phyloP scores from a whole-genome alignment of 2,329 filamentous ascomycete genomes.

The Tolypocladium cylindrosporum region DNA sequence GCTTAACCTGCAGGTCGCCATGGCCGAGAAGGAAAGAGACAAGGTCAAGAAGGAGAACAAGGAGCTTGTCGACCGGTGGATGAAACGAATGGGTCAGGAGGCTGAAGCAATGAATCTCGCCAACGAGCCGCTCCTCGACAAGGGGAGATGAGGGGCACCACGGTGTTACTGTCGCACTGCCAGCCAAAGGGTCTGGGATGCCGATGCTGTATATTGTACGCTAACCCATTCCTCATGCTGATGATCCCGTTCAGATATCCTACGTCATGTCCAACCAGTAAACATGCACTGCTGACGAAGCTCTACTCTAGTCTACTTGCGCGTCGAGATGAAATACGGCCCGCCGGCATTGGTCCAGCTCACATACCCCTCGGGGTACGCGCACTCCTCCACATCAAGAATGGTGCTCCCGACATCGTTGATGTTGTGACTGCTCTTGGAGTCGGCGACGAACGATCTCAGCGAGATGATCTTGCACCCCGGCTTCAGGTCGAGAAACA shows the following conservation, averaged over 20 bases:
- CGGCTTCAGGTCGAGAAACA: slow-evolving; percentile 88
- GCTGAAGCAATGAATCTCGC: slow-evolving; percentile 76
- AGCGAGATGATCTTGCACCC: slow-evolving; percentile 86
- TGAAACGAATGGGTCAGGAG: slow-evolving; percentile 77
- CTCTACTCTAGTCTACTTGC: slow-evolving; percentile 40
- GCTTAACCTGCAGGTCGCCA: slow-evolving; percentile 76
- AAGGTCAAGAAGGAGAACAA: slow-evolving; percentile 74
- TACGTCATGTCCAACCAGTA: slow-evolving; percentile 7
- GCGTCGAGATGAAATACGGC: slow-evolving; percentile 79
- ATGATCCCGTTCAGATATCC: slow-evolving; percentile 2
- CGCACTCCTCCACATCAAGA: slow-evolving; percentile 59
- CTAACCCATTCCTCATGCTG: slow-evolving; percentile 5
- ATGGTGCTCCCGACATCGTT: slow-evolving; percentile 74
- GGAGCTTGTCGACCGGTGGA: slow-evolving; percentile 83
- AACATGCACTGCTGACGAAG: slow-evolving; percentile 18
- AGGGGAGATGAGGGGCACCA: slow-evolving; percentile 3
- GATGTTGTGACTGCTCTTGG: slow-evolving; percentile 66
- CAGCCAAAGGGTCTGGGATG: slow-evolving; percentile 4
- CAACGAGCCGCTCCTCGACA: slow-evolving; percentile 36
- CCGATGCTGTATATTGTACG: slow-evolving; percentile 22
- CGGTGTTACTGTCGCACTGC: neutral
- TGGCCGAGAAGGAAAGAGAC: slow-evolving; percentile 67
- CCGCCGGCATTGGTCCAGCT: slow-evolving; percentile 86
- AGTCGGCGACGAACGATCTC: slow-evolving; percentile 79
- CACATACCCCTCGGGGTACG: slow-evolving; percentile 61